These are phyloP conservation scores for Chaetomium cochliodes DNA, from an alignment of 495 filamentous ascomycete species.

Conservation along the genomic window DNA sequence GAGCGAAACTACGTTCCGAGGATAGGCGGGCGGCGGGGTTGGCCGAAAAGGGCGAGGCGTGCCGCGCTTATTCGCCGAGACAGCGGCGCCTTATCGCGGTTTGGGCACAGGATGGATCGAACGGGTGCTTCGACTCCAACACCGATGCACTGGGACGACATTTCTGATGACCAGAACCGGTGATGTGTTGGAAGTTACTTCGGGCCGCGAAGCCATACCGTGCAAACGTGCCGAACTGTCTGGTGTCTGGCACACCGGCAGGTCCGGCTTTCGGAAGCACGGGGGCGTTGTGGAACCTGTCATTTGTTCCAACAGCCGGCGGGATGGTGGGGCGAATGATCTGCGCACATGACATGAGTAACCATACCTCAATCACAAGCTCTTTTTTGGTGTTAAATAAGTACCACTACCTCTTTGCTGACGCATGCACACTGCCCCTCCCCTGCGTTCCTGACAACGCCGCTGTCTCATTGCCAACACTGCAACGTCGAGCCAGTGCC, in stretches of 20 bases:
- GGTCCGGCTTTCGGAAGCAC: constrained; percentile 5
- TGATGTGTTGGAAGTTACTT: constrained; percentile 1
- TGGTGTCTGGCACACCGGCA: constrained; percentile 3
- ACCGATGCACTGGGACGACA: constrained; percentile 11
- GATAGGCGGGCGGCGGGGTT: constrained; percentile 23
- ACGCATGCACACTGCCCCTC: constrained; percentile 9
- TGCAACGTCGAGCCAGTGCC: neutral
- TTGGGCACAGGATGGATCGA: neutral
- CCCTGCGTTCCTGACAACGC: constrained; percentile 5
- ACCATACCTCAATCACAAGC: neutral
- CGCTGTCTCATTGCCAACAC: neutral
- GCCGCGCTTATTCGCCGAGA: constrained; percentile 27
- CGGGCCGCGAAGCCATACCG: no score
- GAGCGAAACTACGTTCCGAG: constrained; percentile 25
- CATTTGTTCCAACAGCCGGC: neutral
- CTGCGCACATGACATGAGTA: neutral
- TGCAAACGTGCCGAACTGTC: neutral
- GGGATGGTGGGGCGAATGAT: neutral
- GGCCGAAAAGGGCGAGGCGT: constrained; percentile 25
- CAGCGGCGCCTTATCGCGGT: constrained; percentile 18
- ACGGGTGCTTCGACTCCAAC: constrained; percentile 5
- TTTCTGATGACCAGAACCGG: constrained; percentile 2
- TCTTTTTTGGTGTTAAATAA: neutral
- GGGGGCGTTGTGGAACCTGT: constrained; percentile 6
- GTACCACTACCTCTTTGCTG: constrained; percentile 14